These are phyloP conservation scores for Carex littledalei DNA, from an alignment of 176 grass and related monocot species.

Conservation along the genomic window DNA sequence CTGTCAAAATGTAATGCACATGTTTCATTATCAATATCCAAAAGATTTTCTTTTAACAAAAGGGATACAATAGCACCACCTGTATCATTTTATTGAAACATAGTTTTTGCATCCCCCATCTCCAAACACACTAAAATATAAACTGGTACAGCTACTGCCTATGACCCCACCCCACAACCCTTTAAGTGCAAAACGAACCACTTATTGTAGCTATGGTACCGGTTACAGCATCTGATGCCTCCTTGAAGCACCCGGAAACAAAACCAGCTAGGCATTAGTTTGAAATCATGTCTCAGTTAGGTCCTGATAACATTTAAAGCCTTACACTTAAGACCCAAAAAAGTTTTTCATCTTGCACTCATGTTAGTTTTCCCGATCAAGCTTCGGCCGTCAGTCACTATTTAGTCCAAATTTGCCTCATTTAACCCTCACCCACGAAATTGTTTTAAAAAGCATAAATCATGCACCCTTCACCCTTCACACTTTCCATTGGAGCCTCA, in stretches of 20 bases:
- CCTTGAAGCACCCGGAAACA: too few relatives aligned
- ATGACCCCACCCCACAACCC: too few relatives aligned
- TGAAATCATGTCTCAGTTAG: background rate
- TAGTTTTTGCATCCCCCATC: too few relatives aligned
- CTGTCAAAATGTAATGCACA: conserved; percentile 25
- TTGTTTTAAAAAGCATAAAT: background rate
- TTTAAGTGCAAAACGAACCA: too few relatives aligned
- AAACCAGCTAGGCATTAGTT: too few relatives aligned
- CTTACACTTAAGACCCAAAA: background rate
- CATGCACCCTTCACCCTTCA: background rate
- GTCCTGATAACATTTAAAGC: background rate
- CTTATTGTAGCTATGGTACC: too few relatives aligned
- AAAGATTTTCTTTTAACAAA: background rate
- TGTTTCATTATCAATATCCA: background rate
- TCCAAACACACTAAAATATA: background rate
- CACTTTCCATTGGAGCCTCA: background rate
- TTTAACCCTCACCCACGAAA: background rate
- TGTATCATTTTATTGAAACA: background rate
- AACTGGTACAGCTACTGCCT: too few relatives aligned
- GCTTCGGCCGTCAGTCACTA: too few relatives aligned
- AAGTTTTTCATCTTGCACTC: background rate
- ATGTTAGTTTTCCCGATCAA: background rate
- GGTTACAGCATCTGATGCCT: too few relatives aligned
- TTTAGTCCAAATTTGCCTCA: background rate
- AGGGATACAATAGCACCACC: too few relatives aligned